A percentile compares a stretch with the other conserved stretches of the same genome.
These are phyloP conservation scores for Penicillium griseofulvum DNA, from an alignment of 2,329 filamentous ascomycete genomes.

Conservation along the genomic window DNA sequence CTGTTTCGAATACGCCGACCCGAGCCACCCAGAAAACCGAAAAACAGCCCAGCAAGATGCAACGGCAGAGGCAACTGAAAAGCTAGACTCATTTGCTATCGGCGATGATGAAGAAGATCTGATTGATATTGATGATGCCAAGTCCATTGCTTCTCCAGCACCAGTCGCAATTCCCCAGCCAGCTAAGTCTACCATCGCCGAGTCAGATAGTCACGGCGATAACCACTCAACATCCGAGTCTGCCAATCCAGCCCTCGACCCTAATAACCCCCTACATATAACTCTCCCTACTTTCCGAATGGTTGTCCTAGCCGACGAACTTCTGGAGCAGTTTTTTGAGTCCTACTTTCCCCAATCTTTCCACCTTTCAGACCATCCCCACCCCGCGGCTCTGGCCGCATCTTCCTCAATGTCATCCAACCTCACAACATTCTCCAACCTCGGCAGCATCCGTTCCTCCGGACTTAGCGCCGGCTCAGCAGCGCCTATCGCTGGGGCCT, in stretches of 20 bases:
- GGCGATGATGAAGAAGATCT: slow-evolving; percentile 58
- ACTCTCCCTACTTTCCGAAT: slow-evolving; percentile 97
- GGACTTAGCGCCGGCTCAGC: slow-evolving; percentile 38
- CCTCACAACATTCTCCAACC: slow-evolving; percentile 80
- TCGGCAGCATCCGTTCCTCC: slow-evolving; percentile 52
- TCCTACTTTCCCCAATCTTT: slow-evolving; percentile 91
- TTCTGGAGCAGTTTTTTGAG: slow-evolving; percentile 96
- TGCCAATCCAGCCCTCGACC: slow-evolving; percentile 87
- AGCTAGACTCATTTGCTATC: slow-evolving; percentile 66
- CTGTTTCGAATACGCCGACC: slow-evolving; percentile 97
- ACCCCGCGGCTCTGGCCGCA: slow-evolving; percentile 46
- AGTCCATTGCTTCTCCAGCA: slow-evolving; percentile 26
- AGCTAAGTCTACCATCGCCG: slow-evolving; percentile 5
- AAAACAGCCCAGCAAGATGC: slow-evolving; percentile 33
- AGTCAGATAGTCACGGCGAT: slow-evolving; percentile 24
- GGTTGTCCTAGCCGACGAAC: slow-evolving; percentile 94
- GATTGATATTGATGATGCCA: slow-evolving; percentile 38
- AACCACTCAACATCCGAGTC: slow-evolving; percentile 67
- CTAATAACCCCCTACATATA: slow-evolving; percentile 88
- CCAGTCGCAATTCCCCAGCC: slow-evolving; percentile 15
- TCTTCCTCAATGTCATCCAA: slow-evolving; percentile 59
- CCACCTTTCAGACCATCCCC: slow-evolving; percentile 69
- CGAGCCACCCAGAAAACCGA: slow-evolving; percentile 70
- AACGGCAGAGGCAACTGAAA: slow-evolving; percentile 33
- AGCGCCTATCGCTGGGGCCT: slow-evolving; percentile 48